phyloP scores from a whole-genome alignment of 1,284 basidiomycete genomes.

The Moesziomyces sp. region DNA sequence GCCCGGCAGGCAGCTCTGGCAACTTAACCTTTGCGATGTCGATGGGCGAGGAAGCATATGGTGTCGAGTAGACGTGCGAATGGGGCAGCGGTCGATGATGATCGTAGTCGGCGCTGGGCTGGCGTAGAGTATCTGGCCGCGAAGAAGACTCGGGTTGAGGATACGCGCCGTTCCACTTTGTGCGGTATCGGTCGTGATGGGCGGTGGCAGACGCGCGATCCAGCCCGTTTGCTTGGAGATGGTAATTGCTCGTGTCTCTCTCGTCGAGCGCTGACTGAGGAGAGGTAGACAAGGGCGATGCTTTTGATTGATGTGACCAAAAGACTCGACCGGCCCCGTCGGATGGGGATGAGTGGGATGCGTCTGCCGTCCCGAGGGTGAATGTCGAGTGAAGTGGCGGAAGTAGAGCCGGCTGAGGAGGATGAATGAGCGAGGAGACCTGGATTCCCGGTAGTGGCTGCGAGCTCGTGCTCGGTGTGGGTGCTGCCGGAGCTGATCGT shows the following conservation, averaged over 20 bases:
- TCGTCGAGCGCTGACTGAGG: slow-evolving; percentile 21
- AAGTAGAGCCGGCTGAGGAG: slow-evolving; percentile 5
- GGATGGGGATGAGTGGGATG: slow-evolving; percentile 7
- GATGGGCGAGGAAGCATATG: slow-evolving; percentile 19
- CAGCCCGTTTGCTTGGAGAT: slow-evolving; percentile 4
- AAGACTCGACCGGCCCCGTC: slow-evolving; percentile 8
- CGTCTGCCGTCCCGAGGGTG: neutral
- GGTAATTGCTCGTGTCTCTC: neutral
- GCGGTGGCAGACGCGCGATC: slow-evolving; percentile 23
- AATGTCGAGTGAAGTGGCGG: neutral
- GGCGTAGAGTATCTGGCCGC: neutral
- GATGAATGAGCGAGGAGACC: slow-evolving; percentile 31
- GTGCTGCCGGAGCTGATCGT: neutral
- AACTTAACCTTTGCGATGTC: slow-evolving; percentile 38
- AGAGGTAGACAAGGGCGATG: slow-evolving; percentile 7
- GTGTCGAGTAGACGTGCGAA: slow-evolving; percentile 2
- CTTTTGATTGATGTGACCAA: neutral
- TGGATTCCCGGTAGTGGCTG: slow-evolving; percentile 15
- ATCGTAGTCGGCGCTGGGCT: slow-evolving; percentile 16
- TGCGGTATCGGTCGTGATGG: slow-evolving; percentile 24
- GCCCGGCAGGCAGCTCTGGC: slow-evolving; percentile 29
- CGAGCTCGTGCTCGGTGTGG: neutral
- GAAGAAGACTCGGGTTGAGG: neutral
- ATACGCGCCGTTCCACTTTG: neutral
- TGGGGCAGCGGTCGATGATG: slow-evolving; percentile 19